These are phyloP conservation scores for Pichiaceae sp. DNA, from an alignment of 1,139 yeast species.

Conservation along the genomic window DNA sequence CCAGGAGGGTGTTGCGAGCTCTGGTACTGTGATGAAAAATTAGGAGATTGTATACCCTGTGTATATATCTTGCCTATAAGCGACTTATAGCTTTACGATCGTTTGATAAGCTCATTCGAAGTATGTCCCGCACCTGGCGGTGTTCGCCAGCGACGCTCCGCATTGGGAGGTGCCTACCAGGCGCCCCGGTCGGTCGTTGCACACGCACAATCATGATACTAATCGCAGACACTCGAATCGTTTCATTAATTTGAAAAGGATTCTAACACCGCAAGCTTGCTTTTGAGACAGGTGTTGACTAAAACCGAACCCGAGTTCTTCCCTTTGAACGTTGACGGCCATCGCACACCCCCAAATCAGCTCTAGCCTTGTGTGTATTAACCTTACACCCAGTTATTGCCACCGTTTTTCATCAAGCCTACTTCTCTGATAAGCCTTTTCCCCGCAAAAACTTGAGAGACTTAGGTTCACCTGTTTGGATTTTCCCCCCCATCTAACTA, in stretches of 20 bases:
- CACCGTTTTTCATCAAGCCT: conserved; percentile 1
- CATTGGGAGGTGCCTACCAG: no score
- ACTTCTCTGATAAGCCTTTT: neutral
- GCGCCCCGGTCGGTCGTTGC: no score
- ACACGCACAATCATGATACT: neutral
- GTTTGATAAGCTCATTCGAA: no score
- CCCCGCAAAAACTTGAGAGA: no score
- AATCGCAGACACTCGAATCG: neutral
- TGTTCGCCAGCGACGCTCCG: no score
- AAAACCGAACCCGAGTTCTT: conserved; percentile 4
- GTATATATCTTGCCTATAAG: no score
- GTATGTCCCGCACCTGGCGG: no score
- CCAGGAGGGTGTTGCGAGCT: no score
- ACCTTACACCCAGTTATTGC: conserved; percentile 3
- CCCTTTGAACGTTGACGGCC: conserved; percentile 5
- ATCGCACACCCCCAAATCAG: conserved; percentile 3
- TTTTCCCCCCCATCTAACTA: neutral
- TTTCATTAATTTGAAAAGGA: neutral
- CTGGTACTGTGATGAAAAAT: no score
- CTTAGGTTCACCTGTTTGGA: neutral
- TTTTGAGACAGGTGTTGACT: neutral
- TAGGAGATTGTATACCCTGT: no score
- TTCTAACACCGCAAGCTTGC: neutral
- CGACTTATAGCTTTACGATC: no score
- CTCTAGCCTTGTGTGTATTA: neutral